A percentile compares a stretch with the other conserved stretches of the same genome.
Conservation (phyloP, 2,329 filamentous ascomycete genomes). For the Aspergillus luchuensis region DNA sequence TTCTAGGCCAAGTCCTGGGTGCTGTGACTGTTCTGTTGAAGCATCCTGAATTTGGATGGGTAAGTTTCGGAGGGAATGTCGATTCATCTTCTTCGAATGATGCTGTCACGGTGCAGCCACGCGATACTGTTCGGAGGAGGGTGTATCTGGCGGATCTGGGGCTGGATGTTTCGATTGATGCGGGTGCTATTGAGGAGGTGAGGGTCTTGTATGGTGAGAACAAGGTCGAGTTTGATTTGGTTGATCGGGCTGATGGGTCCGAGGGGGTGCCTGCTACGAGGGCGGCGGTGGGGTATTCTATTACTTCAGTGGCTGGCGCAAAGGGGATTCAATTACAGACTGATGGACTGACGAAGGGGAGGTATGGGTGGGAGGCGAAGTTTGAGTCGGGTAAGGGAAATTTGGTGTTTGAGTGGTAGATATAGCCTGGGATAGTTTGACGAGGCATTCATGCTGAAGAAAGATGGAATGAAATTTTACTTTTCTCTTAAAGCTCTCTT, state of each 20-base stretch:
- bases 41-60: constrained; percentile 49
- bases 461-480: no score
- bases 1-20: constrained; percentile 55
- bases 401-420: neutral
- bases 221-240: neutral
- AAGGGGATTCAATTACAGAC: neutral
- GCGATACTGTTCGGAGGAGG: neutral
- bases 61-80: constrained; percentile 53
- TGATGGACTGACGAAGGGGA: neutral
- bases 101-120: neutral
- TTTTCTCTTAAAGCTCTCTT: no score
- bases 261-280: neutral
- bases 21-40: constrained; percentile 54
- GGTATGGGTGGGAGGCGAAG: neutral
- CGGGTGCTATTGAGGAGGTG: neutral
- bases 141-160: neutral
- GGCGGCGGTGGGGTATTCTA: neutral
- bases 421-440: no score
- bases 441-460: no score
- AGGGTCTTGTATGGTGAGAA: neutral
- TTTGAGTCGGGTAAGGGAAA: neutral
- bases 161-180: neutral
- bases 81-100: neutral
- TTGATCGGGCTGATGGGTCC: neutral
- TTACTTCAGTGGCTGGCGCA: neutral